phyloP scores from a whole-genome alignment of 768 basidiomycete genomes.

The Russula sp. region DNA sequence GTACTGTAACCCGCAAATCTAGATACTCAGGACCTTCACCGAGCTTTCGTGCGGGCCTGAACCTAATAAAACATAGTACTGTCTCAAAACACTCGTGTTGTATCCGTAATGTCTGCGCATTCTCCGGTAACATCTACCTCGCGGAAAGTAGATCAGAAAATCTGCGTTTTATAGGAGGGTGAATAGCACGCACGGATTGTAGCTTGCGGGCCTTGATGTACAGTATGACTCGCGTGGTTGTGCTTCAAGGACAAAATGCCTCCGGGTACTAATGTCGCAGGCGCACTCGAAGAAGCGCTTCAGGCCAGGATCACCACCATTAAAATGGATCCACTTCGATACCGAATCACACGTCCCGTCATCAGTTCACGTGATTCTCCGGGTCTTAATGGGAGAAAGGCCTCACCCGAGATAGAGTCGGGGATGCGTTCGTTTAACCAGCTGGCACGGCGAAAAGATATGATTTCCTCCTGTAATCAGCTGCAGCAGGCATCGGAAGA shows the following conservation, averaged over 20 bases:
- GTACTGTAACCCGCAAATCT: background rate
- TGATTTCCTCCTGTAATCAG: too few relatives aligned
- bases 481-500: conserved; percentile 59
- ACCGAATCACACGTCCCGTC: too few relatives aligned
- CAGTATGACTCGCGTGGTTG: conserved; percentile 81
- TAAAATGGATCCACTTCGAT: conserved; percentile 88
- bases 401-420: conserved; percentile 76
- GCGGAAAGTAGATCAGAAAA: background rate
- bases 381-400: too few relatives aligned
- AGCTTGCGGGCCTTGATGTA: conserved; percentile 63
- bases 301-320: conserved; percentile 74
- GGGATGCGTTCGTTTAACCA: conserved; percentile 60
- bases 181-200: conserved; percentile 46
- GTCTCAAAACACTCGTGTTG: conserved; percentile 62
- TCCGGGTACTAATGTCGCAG: conserved; percentile 54
- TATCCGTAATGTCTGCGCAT: conserved; percentile 52
- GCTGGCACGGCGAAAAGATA: conserved; percentile 71
- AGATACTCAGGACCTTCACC: conserved; percentile 56
- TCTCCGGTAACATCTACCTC: too few relatives aligned
- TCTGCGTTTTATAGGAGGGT: background rate
- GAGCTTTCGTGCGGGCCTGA: conserved; percentile 44
- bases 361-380: too few relatives aligned
- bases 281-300: conserved; percentile 62
- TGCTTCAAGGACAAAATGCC: conserved; percentile 78
- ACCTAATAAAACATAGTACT: conserved; percentile 49